Evolutionary conservation across 352 stramenopile species (phyloP).

Genomic region (Blastocystis sp.): DNA sequence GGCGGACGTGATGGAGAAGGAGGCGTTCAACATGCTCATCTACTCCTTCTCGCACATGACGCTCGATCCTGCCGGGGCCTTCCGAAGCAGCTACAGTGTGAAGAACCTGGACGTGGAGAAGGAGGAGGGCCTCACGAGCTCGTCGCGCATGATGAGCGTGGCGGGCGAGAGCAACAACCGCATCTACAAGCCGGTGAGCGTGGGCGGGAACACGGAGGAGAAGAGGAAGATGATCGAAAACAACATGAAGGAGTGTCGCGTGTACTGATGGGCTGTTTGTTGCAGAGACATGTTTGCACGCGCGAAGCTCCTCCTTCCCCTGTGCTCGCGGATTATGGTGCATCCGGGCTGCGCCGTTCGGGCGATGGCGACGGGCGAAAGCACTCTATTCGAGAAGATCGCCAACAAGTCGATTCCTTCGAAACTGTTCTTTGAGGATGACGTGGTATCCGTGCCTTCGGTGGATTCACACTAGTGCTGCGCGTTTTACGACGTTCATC

Average conservation of each 20-base stretch:
- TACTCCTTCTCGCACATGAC: slow-evolving; percentile 60
- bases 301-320: neutral
- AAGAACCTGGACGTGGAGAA: neutral
- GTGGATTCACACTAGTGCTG: slow-evolving; percentile 30
- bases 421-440: slow-evolving; percentile 55
- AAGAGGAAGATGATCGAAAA: slow-evolving; percentile 57
- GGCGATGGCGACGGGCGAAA: neutral
- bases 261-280: slow-evolving; percentile 19
- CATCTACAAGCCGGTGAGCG: slow-evolving; percentile 52
- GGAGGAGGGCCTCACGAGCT: neutral
- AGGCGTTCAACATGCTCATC: slow-evolving; percentile 36
- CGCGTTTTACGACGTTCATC: slow-evolving; percentile 54
- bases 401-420: slow-evolving; percentile 56
- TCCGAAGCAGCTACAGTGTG: slow-evolving; percentile 50
- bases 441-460: neutral
- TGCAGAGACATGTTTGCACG: neutral
- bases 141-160: slow-evolving; percentile 60
- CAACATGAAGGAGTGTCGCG: slow-evolving; percentile 61
- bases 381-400: slow-evolving; percentile 60
- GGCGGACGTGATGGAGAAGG: slow-evolving; percentile 2
- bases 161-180: slow-evolving; percentile 50
- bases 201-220: slow-evolving; percentile 27
- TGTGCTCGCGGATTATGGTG: neutral
- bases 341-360: too few species aligned
- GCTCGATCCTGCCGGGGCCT: neutral